Evolutionary conservation across 176 grass and related monocot genomes (phyloP), one percentile per base, ranked within the genome.

Genomic region (Zoysia pacifica): DNA sequence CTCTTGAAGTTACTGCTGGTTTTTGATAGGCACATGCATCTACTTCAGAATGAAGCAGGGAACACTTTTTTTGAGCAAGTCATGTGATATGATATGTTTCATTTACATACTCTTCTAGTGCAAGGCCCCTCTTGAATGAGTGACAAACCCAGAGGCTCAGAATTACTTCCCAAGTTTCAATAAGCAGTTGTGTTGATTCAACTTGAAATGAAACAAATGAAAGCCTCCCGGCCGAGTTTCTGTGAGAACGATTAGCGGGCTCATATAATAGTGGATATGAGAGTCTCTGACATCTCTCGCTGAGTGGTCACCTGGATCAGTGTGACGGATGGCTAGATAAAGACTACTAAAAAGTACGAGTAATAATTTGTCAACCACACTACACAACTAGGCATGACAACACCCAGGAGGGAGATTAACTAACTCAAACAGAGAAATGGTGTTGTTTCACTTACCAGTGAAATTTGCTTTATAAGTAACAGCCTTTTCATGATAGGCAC

Each of bases 401-500:
- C 20, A 54, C 46, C 11, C 36, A 56, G 35, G 19, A 70, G 4
- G 36, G 45, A 66, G 56, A 18, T 55, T 87, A 68, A 72, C 18
- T 52, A 14, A n/a, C 35, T 8, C 28, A 6, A 5, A 28, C 15
- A 64, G 51, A 59, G 15, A 72, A 65, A 88, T 65, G 20, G 5
- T 72, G 43, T 11, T 51, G 9, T 44, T 84, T 78, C 4, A 13
- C 20, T 89, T 81, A 91, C 96, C 92, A 59, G 86, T 88, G 79
- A 95, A 99, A 81, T 95, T 99, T 74, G 90, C 84, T 93, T 72
- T 94, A 75, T 93, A 99, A 79, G 92, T 92, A 86, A 99, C 96
- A 83, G 92, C 96, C 74, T 99, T 99, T 90, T 99, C 96, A 65
- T 95, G 79, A 87, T 99, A 99, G 79, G 92, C 92, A 74, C 96